phyloP scores from a whole-genome alignment of 1,284 basidiomycete genomes.

The Phenoliferia sp. region DNA sequence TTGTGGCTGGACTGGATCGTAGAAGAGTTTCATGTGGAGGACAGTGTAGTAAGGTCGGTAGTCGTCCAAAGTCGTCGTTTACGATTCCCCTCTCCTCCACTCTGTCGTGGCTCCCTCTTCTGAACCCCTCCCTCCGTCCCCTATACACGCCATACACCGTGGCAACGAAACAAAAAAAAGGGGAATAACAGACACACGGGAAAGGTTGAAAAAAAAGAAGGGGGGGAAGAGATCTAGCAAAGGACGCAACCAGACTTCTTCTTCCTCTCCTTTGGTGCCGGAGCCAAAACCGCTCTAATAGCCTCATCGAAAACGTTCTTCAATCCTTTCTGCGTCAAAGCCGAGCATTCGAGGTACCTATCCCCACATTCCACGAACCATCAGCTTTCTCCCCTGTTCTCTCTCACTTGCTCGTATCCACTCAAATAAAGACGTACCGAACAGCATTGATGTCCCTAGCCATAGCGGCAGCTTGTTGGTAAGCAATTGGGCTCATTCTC shows the following conservation, averaged over 20 bases:
- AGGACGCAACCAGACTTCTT: conserved; percentile 46
- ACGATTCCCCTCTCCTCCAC: no score
- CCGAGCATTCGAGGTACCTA: conserved; percentile 95
- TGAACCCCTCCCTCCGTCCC: no score
- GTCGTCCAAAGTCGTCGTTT: no score
- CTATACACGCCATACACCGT: no score
- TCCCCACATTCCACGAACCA: not conserved
- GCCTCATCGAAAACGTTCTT: conserved; percentile 98
- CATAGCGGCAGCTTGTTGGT: conserved; percentile 85
- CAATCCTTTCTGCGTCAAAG: conserved; percentile 93
- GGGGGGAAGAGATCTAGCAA: conserved; percentile 29
- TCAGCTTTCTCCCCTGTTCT: no score
- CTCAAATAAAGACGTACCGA: conserved; percentile 28
- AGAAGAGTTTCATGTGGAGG: no score
- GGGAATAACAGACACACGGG: not conserved
- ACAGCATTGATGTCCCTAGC: conserved; percentile 90
- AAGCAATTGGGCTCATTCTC: conserved; percentile 89
- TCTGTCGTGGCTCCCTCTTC: not conserved
- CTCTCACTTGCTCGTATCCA: not conserved
- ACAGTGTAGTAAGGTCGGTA: no score
- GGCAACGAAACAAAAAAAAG: conserved; percentile 7
- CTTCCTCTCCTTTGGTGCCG: conserved; percentile 40
- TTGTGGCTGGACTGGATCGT: no score
- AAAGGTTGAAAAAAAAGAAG: not conserved
- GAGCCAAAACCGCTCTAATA: conserved; percentile 58